Evolutionary conservation across 1,284 basidiomycete genomes (phyloP).

Genomic region (Rhodotorula mucilaginosa): DNA sequence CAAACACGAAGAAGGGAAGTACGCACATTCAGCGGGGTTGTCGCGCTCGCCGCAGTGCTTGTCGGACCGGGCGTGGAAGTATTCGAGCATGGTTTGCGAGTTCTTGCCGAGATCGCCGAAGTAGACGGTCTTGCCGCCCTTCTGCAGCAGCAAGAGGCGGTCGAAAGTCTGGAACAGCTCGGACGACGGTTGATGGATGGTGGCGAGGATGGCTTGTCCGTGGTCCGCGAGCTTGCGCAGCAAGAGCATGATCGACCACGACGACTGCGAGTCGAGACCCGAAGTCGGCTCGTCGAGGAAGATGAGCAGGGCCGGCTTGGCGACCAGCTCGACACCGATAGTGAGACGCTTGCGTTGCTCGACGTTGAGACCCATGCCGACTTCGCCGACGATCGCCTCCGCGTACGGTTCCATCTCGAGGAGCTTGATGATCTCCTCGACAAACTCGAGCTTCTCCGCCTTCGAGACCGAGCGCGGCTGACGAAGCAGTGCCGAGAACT

Average conservation of each 20-base stretch:
- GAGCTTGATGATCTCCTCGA: constrained; percentile 73
- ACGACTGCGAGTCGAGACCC: constrained; percentile 79
- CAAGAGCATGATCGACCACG: constrained; percentile 79
- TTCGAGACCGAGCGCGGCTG: constrained; percentile 66
- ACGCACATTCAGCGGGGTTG: constrained; percentile 54
- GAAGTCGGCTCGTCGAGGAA: constrained; percentile 66
- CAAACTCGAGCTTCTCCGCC: constrained; percentile 75
- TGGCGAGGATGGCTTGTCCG: constrained; percentile 65
- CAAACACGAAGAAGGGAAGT: constrained; percentile 21
- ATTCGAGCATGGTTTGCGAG: constrained; percentile 55
- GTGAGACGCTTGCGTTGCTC: constrained; percentile 77
- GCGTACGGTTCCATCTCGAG: constrained; percentile 69
- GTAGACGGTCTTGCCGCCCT: constrained; percentile 71
- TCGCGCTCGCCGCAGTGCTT: constrained; percentile 51
- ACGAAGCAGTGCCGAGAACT: constrained; percentile 76
- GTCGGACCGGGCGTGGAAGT: constrained; percentile 62
- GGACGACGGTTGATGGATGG: constrained; percentile 66
- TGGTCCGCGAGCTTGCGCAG: constrained; percentile 73
- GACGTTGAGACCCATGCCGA: constrained; percentile 57
- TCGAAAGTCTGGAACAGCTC: constrained; percentile 65
- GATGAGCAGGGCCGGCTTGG: constrained; percentile 68
- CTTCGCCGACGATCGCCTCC: constrained; percentile 71
- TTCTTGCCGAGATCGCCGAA: constrained; percentile 66
- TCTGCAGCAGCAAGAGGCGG: constrained; percentile 54
- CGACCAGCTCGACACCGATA: constrained; percentile 61